Conservation (phyloP, 768 basidiomycete species). For the Dacryopinax spathularia region DNA sequence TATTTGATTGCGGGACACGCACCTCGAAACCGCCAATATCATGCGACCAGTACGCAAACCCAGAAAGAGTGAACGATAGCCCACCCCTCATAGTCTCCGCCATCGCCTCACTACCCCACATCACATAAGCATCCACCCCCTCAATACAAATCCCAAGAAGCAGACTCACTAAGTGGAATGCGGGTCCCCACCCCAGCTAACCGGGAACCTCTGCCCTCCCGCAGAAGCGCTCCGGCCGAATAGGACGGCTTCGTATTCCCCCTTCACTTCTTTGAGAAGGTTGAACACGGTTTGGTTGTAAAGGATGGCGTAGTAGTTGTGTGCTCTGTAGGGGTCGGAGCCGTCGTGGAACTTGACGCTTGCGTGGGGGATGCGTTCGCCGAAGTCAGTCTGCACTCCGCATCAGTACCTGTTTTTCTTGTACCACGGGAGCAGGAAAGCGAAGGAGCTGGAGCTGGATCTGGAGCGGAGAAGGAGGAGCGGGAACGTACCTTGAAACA, state of each 20-base stretch:
- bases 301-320: constrained; percentile 54
- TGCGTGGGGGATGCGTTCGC: constrained; percentile 58
- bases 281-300: constrained; percentile 62
- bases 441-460: neutral
- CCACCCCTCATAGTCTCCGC: constrained; percentile 53
- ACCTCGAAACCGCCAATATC: constrained; percentile 65
- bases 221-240: constrained; percentile 56
- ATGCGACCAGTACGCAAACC: constrained; percentile 58
- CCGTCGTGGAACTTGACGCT: constrained; percentile 50
- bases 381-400: constrained; percentile 44
- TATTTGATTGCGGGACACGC: neutral
- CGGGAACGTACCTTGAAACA: constrained; percentile 32
- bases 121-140: neutral
- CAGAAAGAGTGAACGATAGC: constrained; percentile 50
- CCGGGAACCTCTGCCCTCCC: constrained; percentile 48
- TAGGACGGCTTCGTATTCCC: constrained; percentile 50
- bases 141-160: neutral
- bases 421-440: no score
- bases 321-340: constrained; percentile 52
- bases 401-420: neutral
- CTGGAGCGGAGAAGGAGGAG: neutral
- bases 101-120: constrained; percentile 43
- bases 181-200: constrained; percentile 12
- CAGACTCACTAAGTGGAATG: neutral
- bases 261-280: constrained; percentile 42